phyloP scores from a whole-genome alignment of 441 rosid species.

The Raphanus hybrid region DNA sequence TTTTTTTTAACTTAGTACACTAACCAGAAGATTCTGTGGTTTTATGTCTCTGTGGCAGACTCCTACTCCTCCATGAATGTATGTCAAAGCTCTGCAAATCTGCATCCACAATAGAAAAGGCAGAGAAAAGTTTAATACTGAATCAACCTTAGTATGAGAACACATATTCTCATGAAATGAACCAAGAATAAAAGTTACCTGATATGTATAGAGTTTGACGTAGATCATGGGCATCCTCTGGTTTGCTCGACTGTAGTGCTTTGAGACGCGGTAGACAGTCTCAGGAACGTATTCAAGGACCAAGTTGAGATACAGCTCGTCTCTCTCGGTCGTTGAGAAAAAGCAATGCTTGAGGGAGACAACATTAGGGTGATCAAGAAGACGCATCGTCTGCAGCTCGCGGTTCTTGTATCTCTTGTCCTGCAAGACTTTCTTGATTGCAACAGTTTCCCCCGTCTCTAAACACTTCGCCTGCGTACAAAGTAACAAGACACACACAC shows the following conservation, averaged over 20 bases:
- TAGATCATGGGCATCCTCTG: slow-evolving; percentile 56
- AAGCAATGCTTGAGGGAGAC: slow-evolving; percentile 85
- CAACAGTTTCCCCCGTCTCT: slow-evolving; percentile 57
- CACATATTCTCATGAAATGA: neutral
- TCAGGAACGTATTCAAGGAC: slow-evolving; percentile 60
- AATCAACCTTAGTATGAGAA: neutral
- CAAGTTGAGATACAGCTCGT: slow-evolving; percentile 52
- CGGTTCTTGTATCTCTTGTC: slow-evolving; percentile 62
- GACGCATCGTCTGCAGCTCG: slow-evolving; percentile 58
- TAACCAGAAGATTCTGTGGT: slow-evolving; percentile 54
- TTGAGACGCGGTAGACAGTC: slow-evolving; percentile 53
- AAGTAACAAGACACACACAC: neutral
- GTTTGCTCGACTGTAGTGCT: slow-evolving; percentile 50
- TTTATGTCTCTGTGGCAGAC: slow-evolving; percentile 61
- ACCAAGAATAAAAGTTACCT: slow-evolving; percentile 42
- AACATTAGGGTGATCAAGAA: slow-evolving; percentile 60
- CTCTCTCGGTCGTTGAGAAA: slow-evolving; percentile 54
- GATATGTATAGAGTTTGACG: slow-evolving; percentile 54
- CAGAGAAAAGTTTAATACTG: no score
- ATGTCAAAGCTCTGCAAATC: slow-evolving; percentile 57
- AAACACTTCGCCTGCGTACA: slow-evolving; percentile 54
- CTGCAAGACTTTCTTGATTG: slow-evolving; percentile 47
- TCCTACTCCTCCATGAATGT: slow-evolving; percentile 56
- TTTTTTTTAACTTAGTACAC: slow-evolving; percentile 20
- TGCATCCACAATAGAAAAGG: slow-evolving; percentile 34